Conservation (phyloP, 73 alveolate genomes). For the Paramecium octaurelia region DNA sequence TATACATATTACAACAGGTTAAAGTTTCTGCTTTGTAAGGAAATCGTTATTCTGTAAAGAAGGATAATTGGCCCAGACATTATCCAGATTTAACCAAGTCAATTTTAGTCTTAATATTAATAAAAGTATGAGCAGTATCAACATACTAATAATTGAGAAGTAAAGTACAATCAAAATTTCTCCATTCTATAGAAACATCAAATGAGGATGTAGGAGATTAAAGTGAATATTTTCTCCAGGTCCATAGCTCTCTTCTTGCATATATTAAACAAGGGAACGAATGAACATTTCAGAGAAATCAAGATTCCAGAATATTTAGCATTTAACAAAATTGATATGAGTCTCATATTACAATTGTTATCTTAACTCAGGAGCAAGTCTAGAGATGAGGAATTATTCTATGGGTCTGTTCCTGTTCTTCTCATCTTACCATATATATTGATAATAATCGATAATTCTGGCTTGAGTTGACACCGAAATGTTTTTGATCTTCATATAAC, state of each 20-base stretch:
- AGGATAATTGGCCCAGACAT: not conserved
- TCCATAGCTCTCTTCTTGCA: conserved; percentile 14
- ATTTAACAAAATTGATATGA: not conserved
- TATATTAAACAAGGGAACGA: not conserved
- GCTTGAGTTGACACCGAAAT: not conserved
- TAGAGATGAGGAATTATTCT: not conserved
- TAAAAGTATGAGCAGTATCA: not conserved
- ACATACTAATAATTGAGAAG: not conserved
- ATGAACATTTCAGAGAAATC: not conserved
- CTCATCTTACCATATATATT: conserved; percentile 17
- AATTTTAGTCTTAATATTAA: not conserved
- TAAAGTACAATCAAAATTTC: not conserved
- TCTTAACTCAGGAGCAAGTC: conserved; percentile 40
- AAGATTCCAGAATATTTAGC: not conserved
- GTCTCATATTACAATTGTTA: not conserved
- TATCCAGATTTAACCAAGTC: not conserved
- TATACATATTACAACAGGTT: not conserved
- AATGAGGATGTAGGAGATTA: not conserved
- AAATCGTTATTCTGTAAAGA: not conserved
- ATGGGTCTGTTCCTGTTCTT: not conserved
- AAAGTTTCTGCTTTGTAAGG: not conserved
- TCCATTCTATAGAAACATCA: not conserved
- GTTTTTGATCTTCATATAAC: conserved; percentile 9
- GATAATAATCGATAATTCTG: not conserved
- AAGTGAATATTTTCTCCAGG: conserved; percentile 1